Percentiles rank a stretch among this genome's conserved stretches.
Evolutionary conservation across 495 filamentous ascomycete species (phyloP).

Genomic region (Choiromyces venosus): DNA sequence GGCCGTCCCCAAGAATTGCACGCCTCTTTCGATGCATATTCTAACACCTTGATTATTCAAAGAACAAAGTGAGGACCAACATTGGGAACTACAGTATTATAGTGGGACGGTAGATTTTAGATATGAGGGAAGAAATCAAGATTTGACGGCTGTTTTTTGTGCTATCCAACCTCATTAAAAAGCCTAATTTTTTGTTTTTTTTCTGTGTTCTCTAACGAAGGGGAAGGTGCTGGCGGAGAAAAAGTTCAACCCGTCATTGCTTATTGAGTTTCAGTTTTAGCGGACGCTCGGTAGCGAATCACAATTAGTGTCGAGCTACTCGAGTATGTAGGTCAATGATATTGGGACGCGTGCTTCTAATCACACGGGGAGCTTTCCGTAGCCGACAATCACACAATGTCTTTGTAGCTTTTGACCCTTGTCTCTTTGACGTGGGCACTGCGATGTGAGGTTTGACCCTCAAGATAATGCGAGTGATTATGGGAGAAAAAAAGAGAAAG

Average conservation of each 20-base stretch:
- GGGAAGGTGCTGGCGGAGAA: too few species aligned
- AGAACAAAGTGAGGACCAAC: too few species aligned
- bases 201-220: too few species aligned
- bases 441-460: neutral
- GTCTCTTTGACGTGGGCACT: neutral
- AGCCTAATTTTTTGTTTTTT: too few species aligned
- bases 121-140: too few species aligned
- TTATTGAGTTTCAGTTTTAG: neutral
- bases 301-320: neutral
- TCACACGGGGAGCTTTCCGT: neutral
- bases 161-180: too few species aligned
- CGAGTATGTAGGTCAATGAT: neutral
- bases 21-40: too few species aligned
- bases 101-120: too few species aligned
- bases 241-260: neutral
- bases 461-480: neutral
- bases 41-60: too few species aligned
- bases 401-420: neutral
- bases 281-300: neutral
- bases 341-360: neutral
- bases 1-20: too few species aligned
- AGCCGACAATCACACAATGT: neutral
- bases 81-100: too few species aligned
- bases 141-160: too few species aligned
- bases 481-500: neutral